phyloP scores from a whole-genome alignment of 176 grass and related monocot species.

The Oryza glumipatula region DNA sequence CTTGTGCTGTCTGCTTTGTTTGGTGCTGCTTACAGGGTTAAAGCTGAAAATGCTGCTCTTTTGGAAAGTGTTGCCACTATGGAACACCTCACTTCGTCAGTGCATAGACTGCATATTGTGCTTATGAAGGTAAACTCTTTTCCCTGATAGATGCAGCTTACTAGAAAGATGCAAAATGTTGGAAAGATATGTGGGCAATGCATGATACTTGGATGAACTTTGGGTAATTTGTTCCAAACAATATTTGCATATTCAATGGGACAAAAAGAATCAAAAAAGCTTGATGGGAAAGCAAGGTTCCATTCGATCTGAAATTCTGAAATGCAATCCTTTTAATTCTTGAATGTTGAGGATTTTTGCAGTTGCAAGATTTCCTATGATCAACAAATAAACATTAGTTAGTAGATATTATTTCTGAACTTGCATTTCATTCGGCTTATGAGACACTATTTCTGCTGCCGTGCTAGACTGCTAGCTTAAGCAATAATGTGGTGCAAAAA shows the following conservation, averaged over 20 bases:
- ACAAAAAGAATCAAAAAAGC: neutral
- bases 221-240: constrained; percentile 4
- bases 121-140: constrained; percentile 70
- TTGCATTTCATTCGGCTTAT: neutral
- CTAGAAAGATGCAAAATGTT: neutral
- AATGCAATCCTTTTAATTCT: neutral
- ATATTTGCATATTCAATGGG: neutral
- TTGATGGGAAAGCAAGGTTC: neutral
- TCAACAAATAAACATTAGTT: neutral
- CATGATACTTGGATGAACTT: neutral
- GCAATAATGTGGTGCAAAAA: constrained; percentile 7
- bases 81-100: constrained; percentile 74
- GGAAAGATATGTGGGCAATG: constrained; percentile 6
- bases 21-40: constrained; percentile 59
- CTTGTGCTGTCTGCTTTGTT: constrained; percentile 33
- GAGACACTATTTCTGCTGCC: neutral
- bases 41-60: constrained; percentile 85
- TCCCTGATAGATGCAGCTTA: constrained; percentile 2
- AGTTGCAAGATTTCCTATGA: neutral
- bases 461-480: neutral
- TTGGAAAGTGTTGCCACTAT: constrained; percentile 75
- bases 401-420: neutral
- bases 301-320: neutral
- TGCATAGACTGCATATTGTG: constrained; percentile 76
- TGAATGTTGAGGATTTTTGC: neutral